Conservation (phyloP, 2,329 filamentous ascomycete species). For the Pochonia chlamydosporia region DNA sequence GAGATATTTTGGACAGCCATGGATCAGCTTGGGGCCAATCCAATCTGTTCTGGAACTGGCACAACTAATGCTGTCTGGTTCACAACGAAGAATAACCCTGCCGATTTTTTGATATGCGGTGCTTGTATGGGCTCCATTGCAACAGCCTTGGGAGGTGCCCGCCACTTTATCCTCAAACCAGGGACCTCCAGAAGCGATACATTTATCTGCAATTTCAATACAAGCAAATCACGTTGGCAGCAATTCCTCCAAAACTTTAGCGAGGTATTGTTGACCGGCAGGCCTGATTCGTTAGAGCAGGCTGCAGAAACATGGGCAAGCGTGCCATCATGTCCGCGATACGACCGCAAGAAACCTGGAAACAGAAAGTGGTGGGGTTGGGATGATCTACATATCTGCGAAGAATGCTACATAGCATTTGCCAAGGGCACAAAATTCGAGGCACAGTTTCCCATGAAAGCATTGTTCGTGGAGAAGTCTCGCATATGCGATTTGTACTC, state of each 20-base stretch:
- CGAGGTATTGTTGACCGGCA: constrained; percentile 22
- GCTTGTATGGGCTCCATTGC: constrained; percentile 27
- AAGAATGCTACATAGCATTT: constrained; percentile 29
- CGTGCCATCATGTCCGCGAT: constrained; percentile 20
- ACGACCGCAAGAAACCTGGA: constrained; percentile 5
- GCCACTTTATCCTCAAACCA: constrained; percentile 22
- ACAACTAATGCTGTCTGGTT: constrained; percentile 26
- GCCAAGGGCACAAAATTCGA: constrained; percentile 22
- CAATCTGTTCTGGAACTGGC: constrained; percentile 24
- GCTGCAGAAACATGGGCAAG: constrained; percentile 23
- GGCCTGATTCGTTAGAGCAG: constrained; percentile 17
- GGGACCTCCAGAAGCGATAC: constrained; percentile 11
- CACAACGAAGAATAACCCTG: constrained; percentile 24
- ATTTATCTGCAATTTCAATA: constrained; percentile 28
- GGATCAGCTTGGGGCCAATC: constrained; percentile 19
- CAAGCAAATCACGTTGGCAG: constrained; percentile 19
- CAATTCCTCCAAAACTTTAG: constrained; percentile 16
- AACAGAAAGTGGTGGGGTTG: constrained; percentile 29
- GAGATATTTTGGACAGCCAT: constrained; percentile 28
- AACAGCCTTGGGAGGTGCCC: constrained; percentile 21
- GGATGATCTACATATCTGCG: constrained; percentile 28
- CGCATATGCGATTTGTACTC: constrained; percentile 33
- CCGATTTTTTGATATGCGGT: constrained; percentile 28
- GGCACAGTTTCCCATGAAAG: constrained; percentile 21
- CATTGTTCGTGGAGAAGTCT: constrained; percentile 11